Evolutionary conservation across 139 green algal species (phyloP), one percentile per base, ranked within the genome.

Genomic region (Tetraselmis striata): DNA sequence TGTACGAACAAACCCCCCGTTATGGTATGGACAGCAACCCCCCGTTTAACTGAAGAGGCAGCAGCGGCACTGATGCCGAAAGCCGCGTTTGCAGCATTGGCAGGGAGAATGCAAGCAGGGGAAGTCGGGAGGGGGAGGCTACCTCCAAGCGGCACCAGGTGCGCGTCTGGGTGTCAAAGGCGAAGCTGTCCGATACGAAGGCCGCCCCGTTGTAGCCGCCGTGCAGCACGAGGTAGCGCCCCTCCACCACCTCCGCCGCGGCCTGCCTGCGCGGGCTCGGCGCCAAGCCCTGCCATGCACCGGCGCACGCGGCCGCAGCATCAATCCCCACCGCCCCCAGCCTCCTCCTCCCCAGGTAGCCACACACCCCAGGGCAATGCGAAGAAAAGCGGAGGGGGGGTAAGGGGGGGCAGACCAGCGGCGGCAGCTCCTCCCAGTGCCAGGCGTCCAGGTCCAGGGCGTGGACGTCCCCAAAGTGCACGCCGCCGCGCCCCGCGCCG

Each of bases 181-280:
- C 77, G 28, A 79, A 83, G 1, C 31, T 82, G 67, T 90, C 84
- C 24, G 26, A 31, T 80, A 91, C 78, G 32, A 85, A 26, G 11
- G 31, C 22, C 1, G 27, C 28, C 2, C 88, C 88, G 75, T 89
- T 79, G 76, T 87, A 92, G 30, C 89, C 89, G 29, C 89, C 89
- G 75, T 89, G 85, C 24, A 92, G 75, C 59, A 91, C 31, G 77
- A 92, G 77, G 79, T 91, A 88, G 28, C 84, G 85, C n/a, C 80
- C 84, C 1, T 80, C 78, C 27, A 91, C 75, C 31, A 89, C 67
- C 28, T 82, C 85, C 1, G 75, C 26, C 0, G 87, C 82, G 59
- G 89, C 85, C 31, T 84, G 85, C 0, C 87, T 79, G 0, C 89
- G 83, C 2, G 80, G 32, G 23, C 59, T 77, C 27, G 86, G 86